Base-by-base conservation (phyloP, 805 yeast genomes). In the Dipodascus geniculatus region DNA sequence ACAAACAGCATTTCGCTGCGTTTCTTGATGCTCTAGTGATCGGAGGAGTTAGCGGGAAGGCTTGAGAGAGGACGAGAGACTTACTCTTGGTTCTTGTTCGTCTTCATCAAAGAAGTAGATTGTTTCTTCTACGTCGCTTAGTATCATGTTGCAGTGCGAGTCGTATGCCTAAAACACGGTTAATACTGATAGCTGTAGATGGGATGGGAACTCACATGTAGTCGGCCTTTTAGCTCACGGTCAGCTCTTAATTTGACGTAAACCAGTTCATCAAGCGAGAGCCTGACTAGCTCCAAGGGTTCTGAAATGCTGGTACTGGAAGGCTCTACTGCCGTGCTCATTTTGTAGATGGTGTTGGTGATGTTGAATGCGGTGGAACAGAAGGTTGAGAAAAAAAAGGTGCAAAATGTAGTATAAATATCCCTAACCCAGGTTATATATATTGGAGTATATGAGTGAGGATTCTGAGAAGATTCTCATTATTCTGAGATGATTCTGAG, bases 101-200 rank as follows among this genome's bases (percentile, higher is more conserved):
- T 71, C 78, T 2, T 75, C 81, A 31, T 74, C 77, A 16, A 82
- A 63, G 42, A 74, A 73, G 66, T 79, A 87, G 42, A 90, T 81
- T 1, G 85, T 86, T 65, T 93, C 99, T 53, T 77, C 78, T 4
- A 96, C 96, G 62, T 93, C 95, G 60, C 97, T 88, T 58, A 93
- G 77, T 42, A 93, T 96, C 76, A 93, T 80, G 67, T 95, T 93
- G 71, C 98, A 93, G 70, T 91, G 99, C 50, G 95, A 85, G 70
- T 91, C 99, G 70, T 87, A 91, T 1, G 96, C 88, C 79, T 76
- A 53, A 2, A 9, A 6, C 8, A 28, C 14, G 35, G 14, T 28
- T 28, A 28, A 14, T 28, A n/a, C n/a, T n/a, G n/a, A n/a, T n/a
- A n/a, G n/a, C n/a, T n/a, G n/a, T n/a, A n/a, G n/a, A n/a, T n/a